These are phyloP conservation scores for Apiosordaria backusii DNA, from an alignment of 495 filamentous ascomycete genomes.

Conservation along the genomic window DNA sequence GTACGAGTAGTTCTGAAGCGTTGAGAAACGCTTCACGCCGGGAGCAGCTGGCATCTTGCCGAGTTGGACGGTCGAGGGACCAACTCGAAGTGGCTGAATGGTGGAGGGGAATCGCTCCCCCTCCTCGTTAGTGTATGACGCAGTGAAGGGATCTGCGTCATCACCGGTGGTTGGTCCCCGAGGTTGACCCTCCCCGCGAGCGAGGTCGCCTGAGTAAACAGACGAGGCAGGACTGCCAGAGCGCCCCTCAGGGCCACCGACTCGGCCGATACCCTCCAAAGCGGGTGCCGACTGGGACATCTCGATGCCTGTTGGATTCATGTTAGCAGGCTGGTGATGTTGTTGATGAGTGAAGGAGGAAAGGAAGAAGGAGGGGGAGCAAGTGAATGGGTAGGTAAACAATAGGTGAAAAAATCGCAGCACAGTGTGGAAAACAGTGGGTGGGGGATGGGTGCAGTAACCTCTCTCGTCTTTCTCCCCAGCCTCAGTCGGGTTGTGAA, in stretches of 20 bases:
- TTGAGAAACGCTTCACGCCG: background rate
- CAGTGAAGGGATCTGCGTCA: background rate
- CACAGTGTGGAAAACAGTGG: background rate
- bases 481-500: background rate
- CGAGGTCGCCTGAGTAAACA: background rate
- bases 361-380: background rate
- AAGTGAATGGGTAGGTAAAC: background rate
- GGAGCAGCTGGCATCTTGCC: background rate
- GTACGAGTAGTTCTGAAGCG: background rate
- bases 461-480: background rate
- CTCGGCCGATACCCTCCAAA: background rate
- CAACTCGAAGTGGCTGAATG: background rate
- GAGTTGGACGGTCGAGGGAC: background rate
- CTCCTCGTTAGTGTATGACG: background rate
- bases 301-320: background rate
- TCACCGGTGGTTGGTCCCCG: background rate
- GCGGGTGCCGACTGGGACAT: background rate
- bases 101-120: background rate
- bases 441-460: background rate
- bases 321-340: background rate
- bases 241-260: background rate
- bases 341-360: too few relatives aligned
- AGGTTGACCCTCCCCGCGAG: background rate
- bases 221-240: background rate
- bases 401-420: background rate